A percentile compares a stretch with the other conserved stretches of the same genome.
Conservation (phyloP, 2,329 filamentous ascomycete genomes). For the Arthrobotrys iridis region DNA sequence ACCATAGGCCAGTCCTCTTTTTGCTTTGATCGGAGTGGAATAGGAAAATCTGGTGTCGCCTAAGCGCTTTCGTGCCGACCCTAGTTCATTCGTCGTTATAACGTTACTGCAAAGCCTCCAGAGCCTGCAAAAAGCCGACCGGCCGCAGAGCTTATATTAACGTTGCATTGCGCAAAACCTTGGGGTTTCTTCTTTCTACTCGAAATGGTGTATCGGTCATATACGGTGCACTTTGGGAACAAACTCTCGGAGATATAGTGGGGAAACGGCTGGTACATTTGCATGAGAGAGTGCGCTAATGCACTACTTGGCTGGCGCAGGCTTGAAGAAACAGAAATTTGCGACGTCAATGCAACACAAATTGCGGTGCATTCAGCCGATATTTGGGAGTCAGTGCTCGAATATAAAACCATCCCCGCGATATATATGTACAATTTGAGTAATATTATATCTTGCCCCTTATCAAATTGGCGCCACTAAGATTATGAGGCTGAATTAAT, state of each 20-base stretch:
- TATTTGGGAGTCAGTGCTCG: neutral
- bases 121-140: neutral
- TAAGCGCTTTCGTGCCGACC: constrained; percentile 5
- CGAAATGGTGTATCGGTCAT: neutral
- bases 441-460: neutral
- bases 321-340: constrained; percentile 8
- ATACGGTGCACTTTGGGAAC: neutral
- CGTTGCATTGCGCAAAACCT: constrained; percentile 6
- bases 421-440: neutral
- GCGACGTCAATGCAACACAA: constrained; percentile 25
- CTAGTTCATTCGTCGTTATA: neutral
- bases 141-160: neutral
- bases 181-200: neutral
- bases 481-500: constrained; percentile 4
- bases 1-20: neutral
- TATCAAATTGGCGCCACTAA: neutral
- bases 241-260: constrained; percentile 16
- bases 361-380: constrained; percentile 23
- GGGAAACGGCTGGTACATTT: constrained; percentile 2
- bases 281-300: neutral
- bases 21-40: constrained; percentile 17
- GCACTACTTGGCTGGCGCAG: neutral
- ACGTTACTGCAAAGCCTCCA: no score
- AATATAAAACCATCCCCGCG: no score
- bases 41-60: constrained; percentile 23